Percentiles rank a stretch among this genome's conserved stretches.
phyloP scores from a whole-genome alignment of 352 stramenopile species.

The Pythium rhizo-oryzae region DNA sequence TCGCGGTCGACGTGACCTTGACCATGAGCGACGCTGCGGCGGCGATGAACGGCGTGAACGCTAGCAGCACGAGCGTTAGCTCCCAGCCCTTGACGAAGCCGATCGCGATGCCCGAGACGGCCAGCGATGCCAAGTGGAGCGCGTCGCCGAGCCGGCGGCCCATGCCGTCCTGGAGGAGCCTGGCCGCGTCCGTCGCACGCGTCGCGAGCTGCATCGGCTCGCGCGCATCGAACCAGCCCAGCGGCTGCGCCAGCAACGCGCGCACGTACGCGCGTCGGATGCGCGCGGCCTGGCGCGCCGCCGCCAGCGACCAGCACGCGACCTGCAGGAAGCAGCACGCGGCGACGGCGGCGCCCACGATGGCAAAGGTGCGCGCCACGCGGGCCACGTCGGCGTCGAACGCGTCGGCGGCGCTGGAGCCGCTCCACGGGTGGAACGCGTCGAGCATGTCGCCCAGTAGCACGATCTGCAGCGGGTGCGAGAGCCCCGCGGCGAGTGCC shows the following conservation, averaged over 20 bases:
- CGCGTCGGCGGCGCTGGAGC: conserved; percentile 24
- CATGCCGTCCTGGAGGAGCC: conserved; percentile 19
- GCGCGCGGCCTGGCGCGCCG: conserved; percentile 7
- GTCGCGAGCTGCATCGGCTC: conserved; percentile 39
- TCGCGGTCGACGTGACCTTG: conserved; percentile 4
- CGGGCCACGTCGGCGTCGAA: conserved; percentile 19
- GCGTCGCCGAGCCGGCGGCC: conserved; percentile 37
- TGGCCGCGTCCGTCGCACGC: conserved; percentile 46
- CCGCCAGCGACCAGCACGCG: conserved; percentile 5
- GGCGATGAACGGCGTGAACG: conserved; percentile 39
- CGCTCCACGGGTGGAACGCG: conserved; percentile 54
- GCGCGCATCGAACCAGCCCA: conserved; percentile 8
- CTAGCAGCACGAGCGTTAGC: conserved; percentile 46
- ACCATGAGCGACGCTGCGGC: conserved; percentile 18
- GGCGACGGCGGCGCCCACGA: neutral
- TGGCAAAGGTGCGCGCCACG: conserved; percentile 4
- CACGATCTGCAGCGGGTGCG: conserved; percentile 70
- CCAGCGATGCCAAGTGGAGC: conserved; percentile 38
- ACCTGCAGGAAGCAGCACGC: conserved; percentile 4
- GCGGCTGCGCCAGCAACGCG: conserved; percentile 3
- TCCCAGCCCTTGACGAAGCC: conserved; percentile 45
- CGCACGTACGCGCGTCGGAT: conserved; percentile 4
- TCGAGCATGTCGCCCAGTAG: conserved; percentile 75
- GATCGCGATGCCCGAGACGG: conserved; percentile 38
- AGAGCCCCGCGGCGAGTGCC: conserved; percentile 43